These are phyloP conservation scores for Candolleomyces eurysporus DNA, from an alignment of 768 basidiomycete genomes.

Conservation along the genomic window DNA sequence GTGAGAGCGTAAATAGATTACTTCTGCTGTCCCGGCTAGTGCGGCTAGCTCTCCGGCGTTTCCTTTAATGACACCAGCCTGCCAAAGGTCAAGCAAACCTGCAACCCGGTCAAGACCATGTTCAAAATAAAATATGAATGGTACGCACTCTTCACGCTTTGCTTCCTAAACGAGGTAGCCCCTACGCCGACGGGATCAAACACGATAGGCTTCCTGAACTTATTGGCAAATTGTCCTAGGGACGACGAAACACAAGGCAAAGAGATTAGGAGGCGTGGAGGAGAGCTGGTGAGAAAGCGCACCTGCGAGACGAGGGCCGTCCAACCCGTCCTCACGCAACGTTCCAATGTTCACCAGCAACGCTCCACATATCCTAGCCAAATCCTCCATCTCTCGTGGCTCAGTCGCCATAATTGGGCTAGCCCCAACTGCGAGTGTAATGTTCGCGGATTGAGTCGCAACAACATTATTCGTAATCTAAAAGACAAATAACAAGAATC, in stretches of 20 bases:
- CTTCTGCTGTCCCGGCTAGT: conserved; percentile 74
- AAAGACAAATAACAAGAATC: not conserved
- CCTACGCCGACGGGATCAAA: conserved; percentile 94
- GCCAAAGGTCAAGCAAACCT: conserved; percentile 76
- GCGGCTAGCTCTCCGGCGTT: conserved; percentile 89
- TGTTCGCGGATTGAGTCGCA: conserved; percentile 85
- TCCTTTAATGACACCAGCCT: conserved; percentile 90
- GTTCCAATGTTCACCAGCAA: conserved; percentile 90
- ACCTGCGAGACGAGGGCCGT: conserved; percentile 79
- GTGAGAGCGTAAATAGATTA: conserved; percentile 18
- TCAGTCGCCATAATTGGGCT: conserved; percentile 95
- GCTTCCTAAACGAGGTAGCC: conserved; percentile 70
- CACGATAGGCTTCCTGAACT: conserved; percentile 69
- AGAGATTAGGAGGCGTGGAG: not conserved
- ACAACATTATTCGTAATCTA: conserved; percentile 92
- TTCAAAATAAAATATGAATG: not conserved
- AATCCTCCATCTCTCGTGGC: conserved; percentile 77
- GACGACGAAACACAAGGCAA: not conserved
- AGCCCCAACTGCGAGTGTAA: conserved; percentile 82
- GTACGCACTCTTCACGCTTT: conserved; percentile 52
- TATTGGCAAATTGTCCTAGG: conserved; percentile 57
- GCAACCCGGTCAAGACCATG: conserved; percentile 1
- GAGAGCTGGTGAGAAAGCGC: conserved; percentile 1
- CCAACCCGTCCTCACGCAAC: conserved; percentile 50
- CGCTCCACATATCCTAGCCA: conserved; percentile 61